phyloP scores from a whole-genome alignment of 306 rosid genomes.

The Myrica gale region DNA sequence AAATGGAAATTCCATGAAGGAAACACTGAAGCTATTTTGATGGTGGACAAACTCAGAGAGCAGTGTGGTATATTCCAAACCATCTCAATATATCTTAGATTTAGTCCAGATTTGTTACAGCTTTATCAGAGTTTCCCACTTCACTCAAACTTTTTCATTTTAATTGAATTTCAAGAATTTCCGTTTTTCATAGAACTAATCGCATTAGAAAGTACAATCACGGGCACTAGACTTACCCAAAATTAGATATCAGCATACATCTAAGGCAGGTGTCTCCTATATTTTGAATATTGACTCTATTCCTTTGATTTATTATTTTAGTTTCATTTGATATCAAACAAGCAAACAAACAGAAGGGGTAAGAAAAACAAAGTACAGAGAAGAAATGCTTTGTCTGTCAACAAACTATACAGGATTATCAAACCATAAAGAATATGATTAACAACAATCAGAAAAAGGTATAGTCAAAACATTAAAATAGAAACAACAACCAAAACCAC shows the following conservation, averaged over 20 bases:
- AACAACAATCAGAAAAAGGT: neutral
- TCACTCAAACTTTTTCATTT: neutral
- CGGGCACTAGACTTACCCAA: neutral
- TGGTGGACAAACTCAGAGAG: neutral
- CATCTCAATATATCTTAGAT: neutral
- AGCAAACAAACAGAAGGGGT: neutral
- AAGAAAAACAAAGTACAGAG: neutral
- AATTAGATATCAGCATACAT: neutral
- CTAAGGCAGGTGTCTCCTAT: neutral
- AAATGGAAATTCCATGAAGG: too few relatives aligned
- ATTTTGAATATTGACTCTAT: neutral
- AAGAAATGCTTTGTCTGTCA: neutral
- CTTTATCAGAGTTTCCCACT: neutral
- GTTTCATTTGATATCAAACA: neutral
- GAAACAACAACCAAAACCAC: conserved; percentile 4
- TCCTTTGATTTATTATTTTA: neutral
- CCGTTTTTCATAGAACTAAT: neutral
- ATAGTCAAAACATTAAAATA: neutral
- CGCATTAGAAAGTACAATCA: neutral
- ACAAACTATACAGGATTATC: neutral
- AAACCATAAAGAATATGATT: neutral
- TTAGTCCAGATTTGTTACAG: neutral
- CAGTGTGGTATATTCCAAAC: neutral
- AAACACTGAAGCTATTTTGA: too few relatives aligned
- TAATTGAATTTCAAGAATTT: neutral